Base-by-base conservation (phyloP, 345 rosid species). In the Noccaea bulbosa region DNA sequence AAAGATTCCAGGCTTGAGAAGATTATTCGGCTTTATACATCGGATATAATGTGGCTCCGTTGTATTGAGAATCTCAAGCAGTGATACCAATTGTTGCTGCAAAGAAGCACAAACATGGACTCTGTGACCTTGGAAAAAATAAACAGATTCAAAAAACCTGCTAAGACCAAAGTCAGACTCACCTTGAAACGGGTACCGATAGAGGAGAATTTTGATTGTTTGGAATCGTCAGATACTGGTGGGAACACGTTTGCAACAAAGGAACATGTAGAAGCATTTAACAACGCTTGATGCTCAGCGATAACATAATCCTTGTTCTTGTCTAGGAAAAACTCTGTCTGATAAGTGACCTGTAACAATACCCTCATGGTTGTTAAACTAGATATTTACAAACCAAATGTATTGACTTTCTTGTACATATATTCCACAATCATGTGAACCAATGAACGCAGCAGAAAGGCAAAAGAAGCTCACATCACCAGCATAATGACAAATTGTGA, bases 171-270 rank as follows among this genome's bases (percentile, higher is more conserved):
- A 75, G 8, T 50, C 49, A 38, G 68, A 20, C 76, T 63, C 51
- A 92, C 99, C 99, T 94, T 94, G 82, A 91, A 94, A 65, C 99
- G 90, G 77, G 99, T 84, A 81, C 99, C 99, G n/a, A 94, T 94
- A 11, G 99, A 94, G 56, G 99, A 94, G 79, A 94, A 94, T 73
- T 94, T 94, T 41, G 99, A 88, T 69, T 87, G 81, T 70, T 94
- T 92, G 66, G 98, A 87, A 50, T 92, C 86, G 44, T 94, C 98
- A 77, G 91, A 88, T 74, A 81, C 72, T 74, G 65, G 85, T 20
- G 89, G 96, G 72, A 94, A 94, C 82, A 94, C 78, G 58, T 86
- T 82, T 20, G 91, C 82, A 70, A 92, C 98, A 65, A 94, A 94
- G 48, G 93, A 69, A 80, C 98, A 92, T 58, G 84, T 82, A 70